Evolutionary conservation across 2,329 filamentous ascomycete species (phyloP).

Genomic region (Rosellinia necatrix): DNA sequence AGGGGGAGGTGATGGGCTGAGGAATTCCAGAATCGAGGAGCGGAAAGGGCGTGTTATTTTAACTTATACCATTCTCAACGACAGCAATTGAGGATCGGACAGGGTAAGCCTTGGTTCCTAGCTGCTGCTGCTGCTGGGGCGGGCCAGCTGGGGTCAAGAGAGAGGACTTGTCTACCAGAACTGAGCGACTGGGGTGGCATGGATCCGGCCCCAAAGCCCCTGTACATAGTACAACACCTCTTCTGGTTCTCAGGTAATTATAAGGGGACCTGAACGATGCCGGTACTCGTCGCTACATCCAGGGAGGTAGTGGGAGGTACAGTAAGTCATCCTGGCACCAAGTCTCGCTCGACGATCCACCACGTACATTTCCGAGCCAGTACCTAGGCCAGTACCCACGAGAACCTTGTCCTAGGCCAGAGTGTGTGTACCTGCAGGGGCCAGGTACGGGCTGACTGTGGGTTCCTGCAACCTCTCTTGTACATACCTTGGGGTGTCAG

Average conservation of each 20-base stretch:
- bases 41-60: conserved; percentile 39
- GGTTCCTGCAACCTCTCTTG: conserved; percentile 26
- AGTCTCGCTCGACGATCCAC: conserved; percentile 15
- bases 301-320: conserved; percentile 22
- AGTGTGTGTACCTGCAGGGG: conserved; percentile 28
- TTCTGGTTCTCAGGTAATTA: too few relatives aligned
- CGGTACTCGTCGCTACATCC: too few relatives aligned
- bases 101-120: conserved; percentile 22
- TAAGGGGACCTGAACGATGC: too few relatives aligned
- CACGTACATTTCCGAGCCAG: conserved; percentile 16
- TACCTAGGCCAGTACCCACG: conserved; percentile 15
- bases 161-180: conserved; percentile 9
- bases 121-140: conserved; percentile 24
- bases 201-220: conserved; percentile 21
- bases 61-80: conserved; percentile 38
- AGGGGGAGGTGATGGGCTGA: conserved; percentile 29
- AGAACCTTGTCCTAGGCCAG: conserved; percentile 23
- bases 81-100: conserved; percentile 21
- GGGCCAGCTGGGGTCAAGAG: conserved; percentile 23
- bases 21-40: conserved; percentile 35
- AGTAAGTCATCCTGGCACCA: conserved; percentile 7
- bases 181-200: conserved; percentile 3
- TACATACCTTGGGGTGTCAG: conserved; percentile 11
- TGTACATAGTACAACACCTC: conserved; percentile 5
- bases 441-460: conserved; percentile 31